Evolutionary conservation across 1,284 basidiomycete genomes (phyloP).

Genomic region (Rhodotorula sp.): DNA sequence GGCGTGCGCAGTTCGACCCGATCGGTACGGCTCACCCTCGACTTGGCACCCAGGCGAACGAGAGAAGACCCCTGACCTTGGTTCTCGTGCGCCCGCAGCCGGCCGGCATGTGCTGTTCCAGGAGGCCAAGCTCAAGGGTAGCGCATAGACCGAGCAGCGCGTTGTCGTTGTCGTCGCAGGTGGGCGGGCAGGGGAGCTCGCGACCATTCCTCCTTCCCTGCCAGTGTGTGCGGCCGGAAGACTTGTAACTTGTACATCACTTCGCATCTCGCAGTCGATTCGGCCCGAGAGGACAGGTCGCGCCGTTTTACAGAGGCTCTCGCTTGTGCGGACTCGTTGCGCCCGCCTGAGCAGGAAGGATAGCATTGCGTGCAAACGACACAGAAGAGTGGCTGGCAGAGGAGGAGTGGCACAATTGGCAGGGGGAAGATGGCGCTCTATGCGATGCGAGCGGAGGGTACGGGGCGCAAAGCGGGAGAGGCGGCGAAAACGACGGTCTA

Average conservation of each 20-base stretch:
- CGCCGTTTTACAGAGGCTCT: too few species aligned
- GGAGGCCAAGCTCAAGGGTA: conserved; percentile 41
- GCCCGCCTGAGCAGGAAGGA: too few species aligned
- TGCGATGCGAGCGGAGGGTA: neutral
- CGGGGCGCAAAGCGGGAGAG: too few species aligned
- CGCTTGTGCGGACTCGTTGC: too few species aligned
- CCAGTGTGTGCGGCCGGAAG: too few species aligned
- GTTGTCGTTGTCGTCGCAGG: neutral
- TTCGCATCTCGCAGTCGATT: too few species aligned
- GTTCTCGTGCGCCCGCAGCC: conserved; percentile 11
- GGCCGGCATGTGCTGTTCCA: conserved; percentile 39
- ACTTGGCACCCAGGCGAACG: too few species aligned
- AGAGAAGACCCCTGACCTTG: neutral
- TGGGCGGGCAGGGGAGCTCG: too few species aligned
- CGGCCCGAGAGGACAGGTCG: too few species aligned
- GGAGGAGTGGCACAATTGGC: neutral
- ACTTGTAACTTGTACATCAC: too few species aligned
- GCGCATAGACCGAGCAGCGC: neutral
- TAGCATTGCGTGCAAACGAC: too few species aligned
- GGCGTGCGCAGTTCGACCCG: conserved; percentile 30
- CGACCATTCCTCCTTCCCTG: too few species aligned
- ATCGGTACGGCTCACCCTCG: conserved; percentile 21
- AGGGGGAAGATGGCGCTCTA: neutral
- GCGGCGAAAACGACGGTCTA: neutral
- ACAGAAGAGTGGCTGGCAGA: neutral